Conservation (phyloP, 805 yeast species). For the Myxozyma geophila region DNA sequence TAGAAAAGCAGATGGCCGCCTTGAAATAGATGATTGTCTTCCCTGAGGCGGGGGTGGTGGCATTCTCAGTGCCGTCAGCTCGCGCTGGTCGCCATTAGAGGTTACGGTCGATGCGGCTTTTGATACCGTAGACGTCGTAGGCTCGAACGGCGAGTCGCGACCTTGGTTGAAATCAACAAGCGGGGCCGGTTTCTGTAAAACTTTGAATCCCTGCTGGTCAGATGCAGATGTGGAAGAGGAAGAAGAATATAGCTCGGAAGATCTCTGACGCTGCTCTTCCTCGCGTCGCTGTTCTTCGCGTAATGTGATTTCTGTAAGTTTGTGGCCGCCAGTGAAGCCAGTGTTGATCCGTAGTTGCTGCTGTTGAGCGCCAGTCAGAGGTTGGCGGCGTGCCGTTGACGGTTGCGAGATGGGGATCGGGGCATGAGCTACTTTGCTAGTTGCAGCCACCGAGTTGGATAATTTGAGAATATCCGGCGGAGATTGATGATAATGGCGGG, state of each 20-base stretch:
- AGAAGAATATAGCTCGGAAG: too few relatives aligned
- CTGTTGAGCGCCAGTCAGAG: neutral
- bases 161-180: constrained; percentile 31
- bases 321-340: constrained; percentile 32
- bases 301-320: constrained; percentile 11
- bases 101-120: too few relatives aligned
- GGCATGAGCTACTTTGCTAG: neutral
- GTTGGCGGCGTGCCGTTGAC: neutral
- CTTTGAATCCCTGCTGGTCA: constrained; percentile 21
- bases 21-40: constrained; percentile 5
- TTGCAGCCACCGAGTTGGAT: neutral
- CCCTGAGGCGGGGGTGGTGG: constrained; percentile 33
- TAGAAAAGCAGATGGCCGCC: constrained; percentile 5
- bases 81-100: neutral
- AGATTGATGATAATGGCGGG: constrained; percentile 9
- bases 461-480: constrained; percentile 21
- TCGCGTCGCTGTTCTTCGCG: constrained; percentile 8
- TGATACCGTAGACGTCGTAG: neutral
- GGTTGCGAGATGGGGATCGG: neutral
- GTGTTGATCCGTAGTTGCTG: constrained; percentile 21
- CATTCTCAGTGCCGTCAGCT: constrained; percentile 25
- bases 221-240: neutral
- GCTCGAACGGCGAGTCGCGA: constrained; percentile 27
- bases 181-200: constrained; percentile 25
- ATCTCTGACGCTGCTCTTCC: constrained; percentile 1